These are phyloP conservation scores for Leptosphaerulina australis DNA, from an alignment of 2,329 filamentous ascomycete genomes.

Conservation along the genomic window DNA sequence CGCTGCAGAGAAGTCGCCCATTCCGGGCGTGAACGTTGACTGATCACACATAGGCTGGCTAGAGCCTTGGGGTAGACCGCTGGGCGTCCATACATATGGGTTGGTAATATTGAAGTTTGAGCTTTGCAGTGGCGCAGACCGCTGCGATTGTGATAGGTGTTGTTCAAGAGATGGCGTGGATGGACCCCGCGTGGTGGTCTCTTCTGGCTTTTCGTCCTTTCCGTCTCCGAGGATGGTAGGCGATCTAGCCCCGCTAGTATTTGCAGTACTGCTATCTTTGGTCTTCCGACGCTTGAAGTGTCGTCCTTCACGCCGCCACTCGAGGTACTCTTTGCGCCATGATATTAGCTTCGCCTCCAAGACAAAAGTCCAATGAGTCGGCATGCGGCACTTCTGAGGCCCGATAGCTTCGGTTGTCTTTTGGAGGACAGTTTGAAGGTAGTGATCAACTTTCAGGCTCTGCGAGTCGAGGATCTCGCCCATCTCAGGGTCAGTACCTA, in stretches of 20 bases:
- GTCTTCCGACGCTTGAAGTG: constrained; percentile 30
- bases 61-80: not conserved
- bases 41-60: constrained; percentile 19
- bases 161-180: not conserved
- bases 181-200: not conserved
- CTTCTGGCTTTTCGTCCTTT: not conserved
- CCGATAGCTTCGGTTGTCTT: constrained; percentile 36
- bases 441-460: constrained; percentile 41
- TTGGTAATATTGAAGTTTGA: constrained; percentile 21
- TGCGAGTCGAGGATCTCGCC: constrained; percentile 42
- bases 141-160: not conserved
- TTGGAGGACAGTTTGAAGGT: constrained; percentile 34
- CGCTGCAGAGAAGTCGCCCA: constrained; percentile 42
- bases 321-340: constrained; percentile 42
- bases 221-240: not conserved
- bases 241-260: not conserved
- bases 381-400: constrained; percentile 39
- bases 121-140: not conserved
- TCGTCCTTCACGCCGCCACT: constrained; percentile 35
- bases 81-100: constrained; percentile 14
- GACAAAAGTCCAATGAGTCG: constrained; percentile 41
- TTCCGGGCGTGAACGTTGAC: constrained; percentile 30
- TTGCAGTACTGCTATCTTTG: not conserved
- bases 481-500: constrained; percentile 43
- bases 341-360: constrained; percentile 38